Evolutionary conservation across 192 early-diverging fungal genomes (phyloP).

Genomic region (Dispira parvispora): DNA sequence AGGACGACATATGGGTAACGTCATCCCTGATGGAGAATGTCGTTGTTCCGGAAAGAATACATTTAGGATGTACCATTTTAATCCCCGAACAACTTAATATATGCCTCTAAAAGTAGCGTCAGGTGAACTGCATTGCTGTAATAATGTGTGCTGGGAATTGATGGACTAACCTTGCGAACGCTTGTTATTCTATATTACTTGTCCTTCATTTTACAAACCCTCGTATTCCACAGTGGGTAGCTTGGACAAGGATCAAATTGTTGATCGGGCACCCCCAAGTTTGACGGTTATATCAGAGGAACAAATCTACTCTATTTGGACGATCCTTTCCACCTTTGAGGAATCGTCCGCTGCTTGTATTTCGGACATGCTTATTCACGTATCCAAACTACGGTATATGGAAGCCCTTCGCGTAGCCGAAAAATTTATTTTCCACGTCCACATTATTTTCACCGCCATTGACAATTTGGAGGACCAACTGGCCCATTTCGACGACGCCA

Average conservation of each 20-base stretch:
- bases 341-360: constrained; percentile 92
- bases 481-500: constrained; percentile 40
- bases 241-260: constrained; percentile 4
- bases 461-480: constrained; percentile 70
- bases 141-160: too few species aligned
- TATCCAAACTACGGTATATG: constrained; percentile 67
- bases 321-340: constrained; percentile 86
- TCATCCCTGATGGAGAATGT: too few species aligned
- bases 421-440: constrained; percentile 81
- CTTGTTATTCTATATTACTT: too few species aligned
- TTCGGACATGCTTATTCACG: constrained; percentile 82
- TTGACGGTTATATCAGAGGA: constrained; percentile 38
- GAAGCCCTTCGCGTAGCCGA: constrained; percentile 70
- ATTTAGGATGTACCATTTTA: too few species aligned
- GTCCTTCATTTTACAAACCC: too few species aligned
- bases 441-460: constrained; percentile 76
- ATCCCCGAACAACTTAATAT: too few species aligned
- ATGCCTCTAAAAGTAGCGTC: too few species aligned
- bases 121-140: too few species aligned
- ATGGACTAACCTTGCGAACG: too few species aligned
- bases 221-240: neutral
- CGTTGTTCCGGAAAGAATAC: too few species aligned
- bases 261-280: neutral
- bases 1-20: too few species aligned
- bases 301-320: constrained; percentile 78